Evolutionary conservation across 805 yeast species (phyloP), one percentile per base, ranked within the genome.

Genomic region (Hagleromyces aurorensis): DNA sequence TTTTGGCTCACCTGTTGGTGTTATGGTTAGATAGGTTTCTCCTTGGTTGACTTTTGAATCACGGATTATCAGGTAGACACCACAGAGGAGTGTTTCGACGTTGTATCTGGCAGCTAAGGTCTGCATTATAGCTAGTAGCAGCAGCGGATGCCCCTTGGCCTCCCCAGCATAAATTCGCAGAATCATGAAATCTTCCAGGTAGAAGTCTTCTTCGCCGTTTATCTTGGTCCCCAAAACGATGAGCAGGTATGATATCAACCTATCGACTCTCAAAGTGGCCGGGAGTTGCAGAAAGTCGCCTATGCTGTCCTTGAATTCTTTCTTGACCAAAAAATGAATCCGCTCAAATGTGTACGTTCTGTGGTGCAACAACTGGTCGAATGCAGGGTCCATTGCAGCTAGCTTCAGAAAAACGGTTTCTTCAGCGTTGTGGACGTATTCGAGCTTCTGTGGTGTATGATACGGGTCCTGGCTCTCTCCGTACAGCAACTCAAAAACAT

Each of bases 111-210:
- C 21, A 3, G 48, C 34, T 12, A 49, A 13, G 4, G 38, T 28
- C 24, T 52, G 55, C 11, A 52, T 30, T 9, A 52, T 50, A 4
- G 46, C 35, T 5, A 50, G 34, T 4, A 44, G 22, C 2, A 47
- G 16, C 6, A 50, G 26, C 6, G 47, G 43, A 19, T 40, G 40
- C 3, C 57, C 55, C 13, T 26, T 36, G 3, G 37, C 27, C 18
- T 50, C 52, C 5, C 48, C 41, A 2, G 54, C 38, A 29, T 50
- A 52, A 2, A 52, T 34, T 25, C 57, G 32, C 10, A 47, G 22
- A 11, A 50, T 19, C 36, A 47, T 38, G 19, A 40, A 37, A 26
- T 48, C 50, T 19, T 52, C 55, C 20, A 33, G 13, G 12, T 27
- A 26, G 13, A 30, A 21, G 12, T 23, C 24, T 11, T 28, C 16